A percentile compares a stretch with the other conserved stretches of the same genome.
Conservation (phyloP, 2,329 filamentous ascomycete species). For the Colletotrichum melonis region DNA sequence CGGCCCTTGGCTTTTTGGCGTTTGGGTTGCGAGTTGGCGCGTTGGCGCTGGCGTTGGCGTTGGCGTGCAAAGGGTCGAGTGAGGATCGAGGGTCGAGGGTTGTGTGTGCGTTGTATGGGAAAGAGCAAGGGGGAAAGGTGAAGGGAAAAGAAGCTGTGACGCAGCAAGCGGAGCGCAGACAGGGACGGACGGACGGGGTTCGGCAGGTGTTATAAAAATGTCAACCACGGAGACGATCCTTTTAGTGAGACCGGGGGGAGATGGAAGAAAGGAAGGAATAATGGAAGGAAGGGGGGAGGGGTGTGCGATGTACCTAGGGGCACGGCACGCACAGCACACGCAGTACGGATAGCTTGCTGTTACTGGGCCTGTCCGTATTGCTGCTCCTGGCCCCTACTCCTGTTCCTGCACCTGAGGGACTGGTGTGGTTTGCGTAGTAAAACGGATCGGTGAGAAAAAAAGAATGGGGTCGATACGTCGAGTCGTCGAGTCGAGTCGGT, state of each 20-base stretch:
- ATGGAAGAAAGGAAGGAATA: conserved; percentile 17
- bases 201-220: conserved; percentile 37
- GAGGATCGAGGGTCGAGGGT: not conserved
- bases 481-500: not conserved
- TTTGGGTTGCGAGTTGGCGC: not conserved
- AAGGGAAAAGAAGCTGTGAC: conserved; percentile 30
- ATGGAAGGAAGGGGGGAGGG: conserved; percentile 7
- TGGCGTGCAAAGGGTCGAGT: not conserved
- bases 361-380: not conserved
- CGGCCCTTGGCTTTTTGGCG: conserved; percentile 5
- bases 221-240: conserved; percentile 35
- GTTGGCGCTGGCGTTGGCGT: no score
- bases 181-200: conserved; percentile 33
- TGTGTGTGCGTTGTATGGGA: not conserved
- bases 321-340: not conserved
- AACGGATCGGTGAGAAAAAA: conserved; percentile 24
- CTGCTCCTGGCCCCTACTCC: not conserved
- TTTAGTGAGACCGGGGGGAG: conserved; percentile 34
- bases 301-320: not conserved
- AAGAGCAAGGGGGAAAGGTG: conserved; percentile 23
- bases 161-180: conserved; percentile 31
- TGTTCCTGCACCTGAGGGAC: not conserved
- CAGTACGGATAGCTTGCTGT: not conserved
- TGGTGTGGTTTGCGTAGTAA: not conserved
- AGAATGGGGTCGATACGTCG: not conserved